Base-by-base conservation (phyloP, 2,329 filamentous ascomycete genomes). In the Chaetomiaceae sp. region DNA sequence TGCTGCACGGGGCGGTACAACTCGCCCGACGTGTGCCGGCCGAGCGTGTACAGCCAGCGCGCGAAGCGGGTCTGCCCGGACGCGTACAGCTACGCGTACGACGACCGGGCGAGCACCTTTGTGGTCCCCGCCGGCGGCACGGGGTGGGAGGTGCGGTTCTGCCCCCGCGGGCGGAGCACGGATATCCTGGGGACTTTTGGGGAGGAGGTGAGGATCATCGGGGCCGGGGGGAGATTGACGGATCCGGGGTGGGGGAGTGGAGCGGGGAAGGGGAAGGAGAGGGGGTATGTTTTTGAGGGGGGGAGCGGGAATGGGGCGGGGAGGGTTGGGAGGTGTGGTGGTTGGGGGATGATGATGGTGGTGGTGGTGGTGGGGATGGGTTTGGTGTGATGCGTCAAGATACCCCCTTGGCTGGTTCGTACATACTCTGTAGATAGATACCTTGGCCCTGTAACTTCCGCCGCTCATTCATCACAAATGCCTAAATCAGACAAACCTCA, bases 31-130 rank as follows among this genome's bases (percentile, higher is more conserved):
- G 74, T 75, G 44, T 94, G 89, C 72, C 73, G 76, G 54, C 83
- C 86, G 2, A 83, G 83, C 46, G 70, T 79, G 36, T 94, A 91
- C 71, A 84, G 84, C 59, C 79, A 74, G 54, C 75, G 75, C 10
- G 86, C 87, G 48, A 94, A 95, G 73, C 72, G 71, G 3, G 78
- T 92, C 11, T 95, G 89, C 65, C 89, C 89, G 1, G 89, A 95
- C 69, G 89, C 89, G 2, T 95, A 94, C 71, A 89, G 85, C 64
- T 95, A 81, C 66, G 84, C 86, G 46, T 82, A 81, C 67, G 78
- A 82, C 59, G 79, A 84, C 62, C 70, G 74, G 56, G 71, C 73
- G 27, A 80, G 77, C 14, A 85, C 81, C 0, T 85, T 85, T 61
- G 81, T 82, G 61, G 73, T 85, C 32, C 81, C 82, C 2, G 74